phyloP scores from a whole-genome alignment of 306 rosid genomes.

The Betula pendula region DNA sequence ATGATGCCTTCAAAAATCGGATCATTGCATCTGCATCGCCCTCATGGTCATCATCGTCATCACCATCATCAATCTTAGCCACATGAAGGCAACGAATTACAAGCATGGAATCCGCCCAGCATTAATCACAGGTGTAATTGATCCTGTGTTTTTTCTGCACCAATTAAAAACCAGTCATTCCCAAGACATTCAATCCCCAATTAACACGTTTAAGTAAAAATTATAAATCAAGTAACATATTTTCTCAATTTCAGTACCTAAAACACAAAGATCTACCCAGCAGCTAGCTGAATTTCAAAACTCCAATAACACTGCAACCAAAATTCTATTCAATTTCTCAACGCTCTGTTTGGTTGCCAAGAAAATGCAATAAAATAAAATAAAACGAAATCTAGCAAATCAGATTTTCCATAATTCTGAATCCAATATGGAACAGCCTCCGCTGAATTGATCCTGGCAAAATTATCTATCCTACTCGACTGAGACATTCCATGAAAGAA shows the following conservation, averaged over 20 bases:
- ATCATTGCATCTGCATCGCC: conserved; percentile 27
- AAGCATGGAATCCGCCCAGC: conserved; percentile 21
- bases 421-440: conserved; percentile 27
- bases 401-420: conserved; percentile 20
- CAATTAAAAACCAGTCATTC: conserved; percentile 21
- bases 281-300: conserved; percentile 4
- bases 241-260: conserved; percentile 3
- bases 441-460: conserved; percentile 23
- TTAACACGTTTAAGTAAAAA: neutral
- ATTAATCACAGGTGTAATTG: conserved; percentile 16
- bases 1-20: conserved; percentile 43
- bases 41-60: conserved; percentile 9
- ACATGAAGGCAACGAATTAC: conserved; percentile 26
- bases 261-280: neutral
- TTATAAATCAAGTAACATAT: neutral
- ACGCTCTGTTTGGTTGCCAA: conserved; percentile 14
- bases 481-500: conserved; percentile 26
- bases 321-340: conserved; percentile 24
- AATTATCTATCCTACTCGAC: conserved; percentile 13
- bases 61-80: conserved; percentile 22
- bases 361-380: conserved; percentile 6
- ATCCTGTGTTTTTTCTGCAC: conserved; percentile 41
- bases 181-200: conserved; percentile 1
- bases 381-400: conserved; percentile 15
- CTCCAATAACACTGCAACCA: neutral